Evolutionary conservation across 169 alveolate genomes (phyloP).

Genomic region (Sarcocystis neurona): DNA sequence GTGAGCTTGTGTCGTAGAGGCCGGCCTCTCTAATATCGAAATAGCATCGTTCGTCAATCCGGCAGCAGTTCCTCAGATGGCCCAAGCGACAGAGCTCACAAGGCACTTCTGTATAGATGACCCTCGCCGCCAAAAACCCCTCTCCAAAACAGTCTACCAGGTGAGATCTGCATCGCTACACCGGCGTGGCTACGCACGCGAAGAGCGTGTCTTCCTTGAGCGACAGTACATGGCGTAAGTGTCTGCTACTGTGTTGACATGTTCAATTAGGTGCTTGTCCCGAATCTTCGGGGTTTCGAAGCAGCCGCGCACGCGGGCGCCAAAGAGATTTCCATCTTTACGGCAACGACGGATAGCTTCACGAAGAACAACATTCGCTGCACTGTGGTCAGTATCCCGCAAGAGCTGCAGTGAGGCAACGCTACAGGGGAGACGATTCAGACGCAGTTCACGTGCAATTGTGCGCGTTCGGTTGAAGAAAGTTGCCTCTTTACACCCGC

Average conservation of each 20-base stretch:
- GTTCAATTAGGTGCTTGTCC: slow-evolving; percentile 72
- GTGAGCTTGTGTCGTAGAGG: slow-evolving; percentile 1
- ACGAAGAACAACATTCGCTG: slow-evolving; percentile 78
- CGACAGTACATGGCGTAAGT: background rate
- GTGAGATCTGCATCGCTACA: background rate
- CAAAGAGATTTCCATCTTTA: slow-evolving; percentile 81
- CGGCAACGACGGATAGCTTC: slow-evolving; percentile 84
- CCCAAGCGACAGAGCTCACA: background rate
- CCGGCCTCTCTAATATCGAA: slow-evolving; percentile 79
- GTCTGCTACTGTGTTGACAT: background rate
- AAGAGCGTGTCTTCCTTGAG: too few species aligned
- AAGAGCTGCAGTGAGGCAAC: background rate
- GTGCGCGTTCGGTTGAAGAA: too few species aligned
- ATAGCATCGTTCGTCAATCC: slow-evolving; percentile 82
- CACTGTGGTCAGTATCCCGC: slow-evolving; percentile 58
- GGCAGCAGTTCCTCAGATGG: slow-evolving; percentile 78
- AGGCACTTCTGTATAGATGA: slow-evolving; percentile 1
- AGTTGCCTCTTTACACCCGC: background rate
- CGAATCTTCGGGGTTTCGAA: slow-evolving; percentile 82
- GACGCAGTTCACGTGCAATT: too few species aligned
- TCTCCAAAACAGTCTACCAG: background rate
- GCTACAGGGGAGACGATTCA: too few species aligned
- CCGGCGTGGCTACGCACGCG: too few species aligned
- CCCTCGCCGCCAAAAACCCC: too few species aligned
- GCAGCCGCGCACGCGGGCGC: slow-evolving; percentile 77